Evolutionary conservation across 2,329 filamentous ascomycete species (phyloP).

Genomic region (Arthroderma sp.): DNA sequence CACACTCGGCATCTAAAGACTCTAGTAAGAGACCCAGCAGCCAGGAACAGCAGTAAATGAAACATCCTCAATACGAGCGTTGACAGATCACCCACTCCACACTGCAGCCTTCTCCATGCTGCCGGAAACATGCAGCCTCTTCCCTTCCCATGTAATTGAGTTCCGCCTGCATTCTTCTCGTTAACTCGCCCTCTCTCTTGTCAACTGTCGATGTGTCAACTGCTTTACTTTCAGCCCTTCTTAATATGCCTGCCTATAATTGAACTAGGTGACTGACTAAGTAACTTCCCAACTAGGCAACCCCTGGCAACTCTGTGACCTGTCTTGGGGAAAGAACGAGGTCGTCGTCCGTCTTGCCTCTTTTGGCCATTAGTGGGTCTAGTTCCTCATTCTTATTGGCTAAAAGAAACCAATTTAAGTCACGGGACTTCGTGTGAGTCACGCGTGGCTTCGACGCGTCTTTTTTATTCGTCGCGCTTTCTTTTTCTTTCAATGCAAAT

Average conservation of each 20-base stretch:
- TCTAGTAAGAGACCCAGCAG: neutral
- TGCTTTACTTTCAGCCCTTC: neutral
- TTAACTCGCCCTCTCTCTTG: neutral
- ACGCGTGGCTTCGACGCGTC: constrained; percentile 16
- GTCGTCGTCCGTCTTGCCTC: neutral
- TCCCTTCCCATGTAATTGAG: neutral
- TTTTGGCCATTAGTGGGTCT: neutral
- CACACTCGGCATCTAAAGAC: neutral
- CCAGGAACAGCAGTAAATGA: neutral
- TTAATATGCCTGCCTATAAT: neutral
- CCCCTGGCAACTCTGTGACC: neutral
- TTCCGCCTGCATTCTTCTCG: no score
- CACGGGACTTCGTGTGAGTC: constrained; percentile 16
- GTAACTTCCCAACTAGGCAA: neutral
- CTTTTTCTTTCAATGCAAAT: neutral
- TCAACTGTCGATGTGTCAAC: no score
- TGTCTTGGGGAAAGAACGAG: neutral
- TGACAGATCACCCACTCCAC: neutral
- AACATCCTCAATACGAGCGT: neutral
- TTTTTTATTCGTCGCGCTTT: constrained; percentile 9
- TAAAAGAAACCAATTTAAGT: neutral
- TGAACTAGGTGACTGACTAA: neutral
- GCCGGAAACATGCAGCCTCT: neutral
- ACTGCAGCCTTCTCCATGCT: neutral
- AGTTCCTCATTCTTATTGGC: neutral